Conservation (phyloP, 73 alveolate genomes). For the Symbiodinium natans region DNA sequence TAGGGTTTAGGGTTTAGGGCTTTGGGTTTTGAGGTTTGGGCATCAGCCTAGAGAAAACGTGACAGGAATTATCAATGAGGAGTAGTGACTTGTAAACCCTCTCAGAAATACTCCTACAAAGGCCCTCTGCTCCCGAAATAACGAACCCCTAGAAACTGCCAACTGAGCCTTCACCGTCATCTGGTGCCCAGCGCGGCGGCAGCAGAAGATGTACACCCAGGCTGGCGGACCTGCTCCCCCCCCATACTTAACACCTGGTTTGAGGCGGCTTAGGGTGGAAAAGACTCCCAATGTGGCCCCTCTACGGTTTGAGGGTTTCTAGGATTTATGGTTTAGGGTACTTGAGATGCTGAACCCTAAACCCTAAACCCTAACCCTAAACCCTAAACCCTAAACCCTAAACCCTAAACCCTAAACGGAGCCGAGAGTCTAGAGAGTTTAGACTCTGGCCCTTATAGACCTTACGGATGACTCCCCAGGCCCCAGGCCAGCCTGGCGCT, state of each 20-base stretch:
- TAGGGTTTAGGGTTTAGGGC: no score
- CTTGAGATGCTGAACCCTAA: no score
- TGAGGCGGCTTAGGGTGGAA: background rate
- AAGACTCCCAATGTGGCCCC: no score
- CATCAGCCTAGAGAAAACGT: no score
- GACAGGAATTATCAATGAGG: no score
- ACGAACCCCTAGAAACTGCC: background rate
- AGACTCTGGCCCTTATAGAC: background rate
- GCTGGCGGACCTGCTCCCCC: background rate
- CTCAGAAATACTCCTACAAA: no score
- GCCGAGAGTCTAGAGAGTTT: background rate
- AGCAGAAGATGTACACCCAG: background rate
- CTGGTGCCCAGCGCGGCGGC: slow-evolving; percentile 9
- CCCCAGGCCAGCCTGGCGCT: no score
- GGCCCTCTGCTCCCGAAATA: background rate
- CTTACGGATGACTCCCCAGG: no score
- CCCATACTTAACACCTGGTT: background rate
- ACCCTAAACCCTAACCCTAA: no score
- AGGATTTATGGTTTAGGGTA: background rate
- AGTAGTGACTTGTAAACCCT: no score
- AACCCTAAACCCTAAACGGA: background rate
- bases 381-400: no score
- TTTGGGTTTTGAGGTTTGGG: no score
- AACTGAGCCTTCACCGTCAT: background rate
- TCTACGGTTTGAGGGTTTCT: background rate